phyloP scores from a whole-genome alignment of 495 filamentous ascomycete genomes.

The Podospora pseudopauciseta region DNA sequence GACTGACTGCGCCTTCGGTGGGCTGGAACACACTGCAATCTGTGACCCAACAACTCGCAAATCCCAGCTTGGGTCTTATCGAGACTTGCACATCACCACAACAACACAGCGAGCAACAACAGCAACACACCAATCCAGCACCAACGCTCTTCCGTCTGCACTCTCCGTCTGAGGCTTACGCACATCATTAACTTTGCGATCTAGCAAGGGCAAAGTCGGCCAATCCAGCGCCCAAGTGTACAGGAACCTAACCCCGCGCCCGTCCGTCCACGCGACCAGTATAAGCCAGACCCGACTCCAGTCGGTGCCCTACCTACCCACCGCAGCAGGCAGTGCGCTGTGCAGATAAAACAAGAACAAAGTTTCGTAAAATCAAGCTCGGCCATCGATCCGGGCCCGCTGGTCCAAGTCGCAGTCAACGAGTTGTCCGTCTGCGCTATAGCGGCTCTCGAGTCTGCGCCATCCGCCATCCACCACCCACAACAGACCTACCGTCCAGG shows the following conservation, averaged over 20 bases:
- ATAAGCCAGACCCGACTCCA: neutral
- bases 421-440: neutral
- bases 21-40: neutral
- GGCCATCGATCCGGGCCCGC: neutral
- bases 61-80: neutral
- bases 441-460: neutral
- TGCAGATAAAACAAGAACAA: conserved; percentile 11
- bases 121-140: neutral
- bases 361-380: neutral
- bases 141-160: neutral
- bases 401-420: neutral
- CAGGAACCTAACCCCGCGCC: conserved; percentile 22
- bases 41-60: neutral
- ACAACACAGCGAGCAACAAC: neutral
- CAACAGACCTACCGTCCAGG: too few species aligned
- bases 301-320: neutral
- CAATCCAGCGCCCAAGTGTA: conserved; percentile 3
- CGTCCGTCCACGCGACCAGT: conserved; percentile 22
- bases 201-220: conserved; percentile 15
- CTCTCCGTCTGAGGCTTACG: neutral
- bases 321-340: neutral
- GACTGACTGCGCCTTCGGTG: neutral
- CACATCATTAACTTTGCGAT: conserved; percentile 9
- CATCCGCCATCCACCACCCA: too few species aligned
- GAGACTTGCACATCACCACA: neutral